A percentile compares a stretch with the other conserved stretches of the same genome.
Evolutionary conservation across 257 asterid genomes (phyloP).

Genomic region (Solanum habrochaites): DNA sequence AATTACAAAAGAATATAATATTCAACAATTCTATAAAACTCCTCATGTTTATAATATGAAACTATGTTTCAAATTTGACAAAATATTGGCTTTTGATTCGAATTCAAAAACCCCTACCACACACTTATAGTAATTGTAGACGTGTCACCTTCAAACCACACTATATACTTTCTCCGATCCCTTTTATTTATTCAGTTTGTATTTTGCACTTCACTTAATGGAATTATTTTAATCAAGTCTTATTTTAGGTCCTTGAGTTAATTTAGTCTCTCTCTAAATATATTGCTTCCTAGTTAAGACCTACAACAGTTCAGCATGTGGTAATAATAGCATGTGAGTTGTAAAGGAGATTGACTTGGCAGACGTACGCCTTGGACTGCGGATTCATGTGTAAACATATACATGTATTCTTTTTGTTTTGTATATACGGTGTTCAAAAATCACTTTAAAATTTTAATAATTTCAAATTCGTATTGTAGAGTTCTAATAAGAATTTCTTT

Average conservation of each 20-base stretch:
- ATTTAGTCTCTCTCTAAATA: too few species aligned
- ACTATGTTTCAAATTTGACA: not conserved
- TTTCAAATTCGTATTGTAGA: accelerated
- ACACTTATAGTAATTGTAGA: not conserved
- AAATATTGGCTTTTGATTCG: not conserved
- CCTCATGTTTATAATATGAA: not conserved
- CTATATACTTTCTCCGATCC: not conserved
- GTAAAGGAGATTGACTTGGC: not conserved
- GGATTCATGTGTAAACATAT: not conserved
- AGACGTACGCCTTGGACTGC: not conserved
- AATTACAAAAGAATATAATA: not conserved
- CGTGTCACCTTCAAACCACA: not conserved
- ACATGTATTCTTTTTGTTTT: not conserved
- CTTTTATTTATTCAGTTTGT: not conserved
- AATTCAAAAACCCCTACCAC: not conserved
- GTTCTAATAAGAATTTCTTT: too few species aligned
- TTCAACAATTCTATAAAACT: not conserved
- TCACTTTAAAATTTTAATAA: too few species aligned
- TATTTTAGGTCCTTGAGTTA: not conserved
- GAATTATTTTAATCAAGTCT: not conserved
- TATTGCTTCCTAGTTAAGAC: not conserved
- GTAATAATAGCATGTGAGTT: not conserved
- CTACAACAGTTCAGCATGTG: not conserved
- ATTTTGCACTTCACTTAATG: not conserved
- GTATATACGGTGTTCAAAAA: accelerated